A percentile compares a stretch with the other conserved stretches of the same genome.
These are phyloP conservation scores for Dactylellina leptospora DNA, from an alignment of 2,329 filamentous ascomycete genomes.

Conservation along the genomic window DNA sequence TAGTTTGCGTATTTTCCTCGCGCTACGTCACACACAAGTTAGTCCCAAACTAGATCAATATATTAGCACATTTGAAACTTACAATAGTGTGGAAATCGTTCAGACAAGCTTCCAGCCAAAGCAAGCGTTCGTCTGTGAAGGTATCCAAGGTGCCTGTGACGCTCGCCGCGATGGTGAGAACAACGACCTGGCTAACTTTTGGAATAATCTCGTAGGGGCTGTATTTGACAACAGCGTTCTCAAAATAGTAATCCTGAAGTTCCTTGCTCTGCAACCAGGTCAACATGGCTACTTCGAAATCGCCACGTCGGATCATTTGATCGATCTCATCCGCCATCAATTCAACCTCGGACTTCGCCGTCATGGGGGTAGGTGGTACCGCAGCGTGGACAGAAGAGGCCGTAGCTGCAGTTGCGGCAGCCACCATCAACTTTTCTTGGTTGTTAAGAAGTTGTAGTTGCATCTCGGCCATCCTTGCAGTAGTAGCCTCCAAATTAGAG, in stretches of 20 bases:
- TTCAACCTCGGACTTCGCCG: constrained; percentile 58
- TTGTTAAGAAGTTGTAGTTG: constrained; percentile 68
- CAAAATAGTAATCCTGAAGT: constrained; percentile 71
- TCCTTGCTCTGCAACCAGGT: constrained; percentile 70
- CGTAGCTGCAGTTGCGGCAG: constrained; percentile 58
- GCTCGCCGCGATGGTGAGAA: constrained; percentile 72
- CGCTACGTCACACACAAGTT: constrained; percentile 66
- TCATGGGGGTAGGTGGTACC: constrained; percentile 60
- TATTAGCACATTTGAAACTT: constrained; percentile 50
- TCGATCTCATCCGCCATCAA: constrained; percentile 69
- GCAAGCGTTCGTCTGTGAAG: constrained; percentile 57
- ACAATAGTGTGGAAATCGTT: constrained; percentile 58
- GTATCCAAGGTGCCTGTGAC: constrained; percentile 68
- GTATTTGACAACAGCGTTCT: constrained; percentile 66
- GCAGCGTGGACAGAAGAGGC: constrained; percentile 58
- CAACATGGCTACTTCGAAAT: constrained; percentile 67
- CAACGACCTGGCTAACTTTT: constrained; percentile 69
- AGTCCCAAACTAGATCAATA: neutral
- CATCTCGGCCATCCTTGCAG: constrained; percentile 74
- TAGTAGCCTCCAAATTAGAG: constrained; percentile 73
- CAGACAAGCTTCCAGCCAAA: constrained; percentile 56
- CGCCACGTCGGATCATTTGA: constrained; percentile 69
- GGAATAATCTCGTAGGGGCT: constrained; percentile 65
- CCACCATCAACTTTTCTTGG: constrained; percentile 55
- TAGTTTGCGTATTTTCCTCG: constrained; percentile 55